Conservation (phyloP, 2,329 filamentous ascomycete genomes). For the Fusarium protoensiforme region DNA sequence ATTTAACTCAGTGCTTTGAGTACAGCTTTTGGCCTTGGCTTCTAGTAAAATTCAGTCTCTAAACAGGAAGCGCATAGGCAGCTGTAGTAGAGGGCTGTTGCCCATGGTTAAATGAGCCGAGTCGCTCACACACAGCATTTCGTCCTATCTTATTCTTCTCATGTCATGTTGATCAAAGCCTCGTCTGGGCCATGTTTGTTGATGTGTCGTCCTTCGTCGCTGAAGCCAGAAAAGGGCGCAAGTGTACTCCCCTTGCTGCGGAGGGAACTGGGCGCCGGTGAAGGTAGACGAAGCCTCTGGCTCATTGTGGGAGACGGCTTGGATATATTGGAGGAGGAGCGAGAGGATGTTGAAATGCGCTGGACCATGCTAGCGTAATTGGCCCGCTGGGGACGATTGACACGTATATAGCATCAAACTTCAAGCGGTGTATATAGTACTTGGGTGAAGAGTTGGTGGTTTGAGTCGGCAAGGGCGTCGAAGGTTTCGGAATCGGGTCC, state of each 20-base stretch:
- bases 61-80: not conserved
- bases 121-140: not conserved
- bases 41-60: not conserved
- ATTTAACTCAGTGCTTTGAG: not conserved
- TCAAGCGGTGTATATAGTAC: not conserved
- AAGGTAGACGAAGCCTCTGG: no score
- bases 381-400: no score
- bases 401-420: not conserved
- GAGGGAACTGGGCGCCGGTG: no score
- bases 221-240: no score
- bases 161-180: not conserved
- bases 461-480: not conserved
- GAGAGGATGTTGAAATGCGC: no score
- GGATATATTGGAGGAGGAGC: no score
- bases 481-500: not conserved
- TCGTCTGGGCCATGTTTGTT: no score
- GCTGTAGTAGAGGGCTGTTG: not conserved
- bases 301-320: no score
- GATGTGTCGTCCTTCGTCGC: no score
- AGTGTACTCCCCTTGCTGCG: no score
- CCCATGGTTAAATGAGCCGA: not conserved
- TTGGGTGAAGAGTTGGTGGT: not conserved
- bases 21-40: not conserved
- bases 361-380: no score
- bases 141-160: not conserved